Conservation (phyloP, 1,139 yeast genomes). For the Scheffersomyces cryptocercus region DNA sequence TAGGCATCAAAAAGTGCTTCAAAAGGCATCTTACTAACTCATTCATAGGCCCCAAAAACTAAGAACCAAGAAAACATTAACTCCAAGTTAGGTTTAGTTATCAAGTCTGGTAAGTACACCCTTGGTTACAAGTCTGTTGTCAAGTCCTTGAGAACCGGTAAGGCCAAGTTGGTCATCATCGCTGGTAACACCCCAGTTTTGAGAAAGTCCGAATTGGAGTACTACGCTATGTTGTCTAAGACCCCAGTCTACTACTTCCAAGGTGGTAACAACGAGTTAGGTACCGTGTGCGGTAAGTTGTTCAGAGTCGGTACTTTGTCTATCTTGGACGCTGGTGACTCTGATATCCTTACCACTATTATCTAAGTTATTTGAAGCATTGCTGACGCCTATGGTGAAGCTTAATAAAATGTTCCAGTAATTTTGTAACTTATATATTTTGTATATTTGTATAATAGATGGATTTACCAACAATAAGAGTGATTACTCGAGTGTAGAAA, state of each 20-base stretch:
- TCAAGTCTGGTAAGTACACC: slow-evolving; percentile 99
- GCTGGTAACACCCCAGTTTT: slow-evolving; percentile 99
- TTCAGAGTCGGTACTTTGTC: slow-evolving; percentile 99
- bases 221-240: slow-evolving; percentile 99
- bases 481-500: too few species aligned
- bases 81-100: slow-evolving; percentile 97
- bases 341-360: slow-evolving; percentile 83
- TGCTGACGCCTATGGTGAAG: neutral
- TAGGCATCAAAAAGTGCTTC: neutral
- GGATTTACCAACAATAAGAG: too few species aligned
- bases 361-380: slow-evolving; percentile 10
- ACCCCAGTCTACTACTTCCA: slow-evolving; percentile 98
- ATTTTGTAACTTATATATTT: neutral
- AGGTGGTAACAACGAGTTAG: slow-evolving; percentile 99
- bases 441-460: too few species aligned
- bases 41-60: slow-evolving; percentile 84
- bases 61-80: slow-evolving; percentile 93
- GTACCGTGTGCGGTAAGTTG: slow-evolving; percentile 99
- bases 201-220: slow-evolving; percentile 99
- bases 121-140: slow-evolving; percentile 99
- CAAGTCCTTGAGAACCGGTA: slow-evolving; percentile 98
- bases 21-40: slow-evolving; percentile 29
- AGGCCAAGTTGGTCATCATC: slow-evolving; percentile 96
- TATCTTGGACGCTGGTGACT: slow-evolving; percentile 98
- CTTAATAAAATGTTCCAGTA: neutral